Percentiles rank a stretch among this genome's conserved stretches.
phyloP scores from a whole-genome alignment of 148 eudicot genomes.

The Rheum nobile region DNA sequence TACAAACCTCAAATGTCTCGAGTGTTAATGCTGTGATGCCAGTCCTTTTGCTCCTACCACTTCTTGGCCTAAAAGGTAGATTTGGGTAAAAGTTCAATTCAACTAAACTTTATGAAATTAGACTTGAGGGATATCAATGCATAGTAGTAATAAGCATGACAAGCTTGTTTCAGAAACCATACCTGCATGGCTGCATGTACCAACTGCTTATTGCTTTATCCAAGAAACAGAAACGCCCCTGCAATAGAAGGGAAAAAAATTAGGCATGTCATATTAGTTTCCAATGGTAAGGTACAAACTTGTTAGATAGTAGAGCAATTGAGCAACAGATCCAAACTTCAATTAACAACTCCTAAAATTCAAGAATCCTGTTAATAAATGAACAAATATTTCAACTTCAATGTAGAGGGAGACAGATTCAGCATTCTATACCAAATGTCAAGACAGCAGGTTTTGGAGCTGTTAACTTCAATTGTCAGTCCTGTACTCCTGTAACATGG shows the following conservation, averaged over 20 bases:
- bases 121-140: background rate
- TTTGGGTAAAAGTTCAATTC: too few relatives aligned
- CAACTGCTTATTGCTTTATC: conserved; percentile 66
- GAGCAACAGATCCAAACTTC: background rate
- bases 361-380: background rate
- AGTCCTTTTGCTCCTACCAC: too few relatives aligned
- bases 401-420: background rate
- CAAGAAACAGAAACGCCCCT: conserved; percentile 63
- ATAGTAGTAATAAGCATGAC: background rate
- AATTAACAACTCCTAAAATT: background rate
- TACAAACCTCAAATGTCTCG: too few relatives aligned
- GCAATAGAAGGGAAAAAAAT: conserved; percentile 18
- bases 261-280: background rate
- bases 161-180: conserved; percentile 10
- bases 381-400: background rate
- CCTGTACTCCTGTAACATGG: conserved; percentile 63
- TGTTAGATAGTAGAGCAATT: background rate
- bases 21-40: too few relatives aligned
- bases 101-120: too few relatives aligned
- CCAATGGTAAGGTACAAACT: background rate
- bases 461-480: conserved; percentile 63
- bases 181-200: conserved; percentile 89
- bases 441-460: background rate
- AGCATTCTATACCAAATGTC: background rate
- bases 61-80: too few relatives aligned